phyloP scores from a whole-genome alignment of 176 grass and related monocot genomes.

The Poa annua region DNA sequence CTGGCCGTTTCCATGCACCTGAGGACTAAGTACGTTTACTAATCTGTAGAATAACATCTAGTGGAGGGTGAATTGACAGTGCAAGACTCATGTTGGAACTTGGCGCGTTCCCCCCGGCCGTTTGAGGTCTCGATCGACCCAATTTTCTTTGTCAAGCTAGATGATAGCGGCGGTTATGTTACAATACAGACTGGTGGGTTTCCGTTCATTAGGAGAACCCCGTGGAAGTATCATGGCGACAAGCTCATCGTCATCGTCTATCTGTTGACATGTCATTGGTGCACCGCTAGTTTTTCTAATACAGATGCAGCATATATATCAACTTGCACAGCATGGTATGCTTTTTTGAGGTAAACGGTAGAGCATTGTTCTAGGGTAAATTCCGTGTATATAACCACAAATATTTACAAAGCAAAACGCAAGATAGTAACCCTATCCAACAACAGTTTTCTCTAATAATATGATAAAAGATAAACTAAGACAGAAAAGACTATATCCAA shows the following conservation, averaged over 20 bases:
- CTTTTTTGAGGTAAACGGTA: too few relatives aligned
- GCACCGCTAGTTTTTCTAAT: neutral
- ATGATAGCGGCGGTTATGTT: slow-evolving; percentile 18
- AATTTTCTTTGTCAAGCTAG: neutral
- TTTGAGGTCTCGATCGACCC: neutral
- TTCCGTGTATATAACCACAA: too few relatives aligned
- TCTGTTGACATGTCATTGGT: slow-evolving; percentile 33
- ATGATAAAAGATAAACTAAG: too few relatives aligned
- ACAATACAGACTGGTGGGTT: slow-evolving; percentile 21
- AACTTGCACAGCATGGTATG: too few relatives aligned
- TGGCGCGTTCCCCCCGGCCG: neutral
- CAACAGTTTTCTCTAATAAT: too few relatives aligned
- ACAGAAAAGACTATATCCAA: too few relatives aligned
- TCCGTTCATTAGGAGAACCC: neutral
- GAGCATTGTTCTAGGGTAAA: too few relatives aligned
- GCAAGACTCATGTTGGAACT: slow-evolving; percentile 30
- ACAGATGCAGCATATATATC: too few relatives aligned
- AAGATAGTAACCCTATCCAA: too few relatives aligned
- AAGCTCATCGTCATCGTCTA: neutral
- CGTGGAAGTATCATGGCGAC: neutral
- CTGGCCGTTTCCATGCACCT: slow-evolving; percentile 1
- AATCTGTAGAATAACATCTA: slow-evolving; percentile 34
- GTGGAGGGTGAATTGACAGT: slow-evolving; percentile 46
- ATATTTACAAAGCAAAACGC: too few relatives aligned
- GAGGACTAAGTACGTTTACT: neutral